Evolutionary conservation across 2,329 filamentous ascomycete genomes (phyloP), one percentile per base, ranked within the genome.

Genomic region (Beauveria asiatica): DNA sequence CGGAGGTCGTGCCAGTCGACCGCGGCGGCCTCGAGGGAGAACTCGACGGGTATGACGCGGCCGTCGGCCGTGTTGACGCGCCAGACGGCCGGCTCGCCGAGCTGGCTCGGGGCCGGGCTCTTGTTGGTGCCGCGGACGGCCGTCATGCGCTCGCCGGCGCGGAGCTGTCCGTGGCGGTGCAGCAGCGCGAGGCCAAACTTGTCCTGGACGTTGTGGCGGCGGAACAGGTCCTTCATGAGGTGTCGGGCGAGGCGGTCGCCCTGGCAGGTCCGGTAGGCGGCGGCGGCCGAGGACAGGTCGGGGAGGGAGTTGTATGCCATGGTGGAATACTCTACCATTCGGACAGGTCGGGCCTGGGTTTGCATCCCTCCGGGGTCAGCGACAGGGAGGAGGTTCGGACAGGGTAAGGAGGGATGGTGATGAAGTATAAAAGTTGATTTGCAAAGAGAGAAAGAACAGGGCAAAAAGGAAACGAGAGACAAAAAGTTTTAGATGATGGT

Each of bases 31-130:
- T 59, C 57, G 27, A 37, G 21, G n/a, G 51, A 27, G 19, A 60
- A 60, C 51, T 60, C 50, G 42, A 60, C n/a, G 21, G 50, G 51
- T 11, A 60, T 55, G 16, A 60, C 23, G n/a, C 51, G 58, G n/a
- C 51, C 58, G 33, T 59, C 57, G 41, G 41, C 27, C 7, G n/a
- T 21, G 44, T 55, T 49, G 30, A 60, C 17, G 7, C 53, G 39
- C 58, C 58, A 60, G n/a, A 60, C 45, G 21, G 30, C n/a, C 6
- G 58, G 51, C 16, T 33, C 44, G 17, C 51, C 51, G 33, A 54
- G 11, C 21, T 42, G 45, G 10, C 37, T 17, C 0, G 37, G 39
- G 2, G 46, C 45, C n/a, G 56, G 46, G 25, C 46, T 45, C 46
- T 23, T 42, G 25, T 23, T 42, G 25, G 46, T 41, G 46, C 46